Conservation (phyloP, 1,284 basidiomycete genomes). For the Moesziomyces sp. region DNA sequence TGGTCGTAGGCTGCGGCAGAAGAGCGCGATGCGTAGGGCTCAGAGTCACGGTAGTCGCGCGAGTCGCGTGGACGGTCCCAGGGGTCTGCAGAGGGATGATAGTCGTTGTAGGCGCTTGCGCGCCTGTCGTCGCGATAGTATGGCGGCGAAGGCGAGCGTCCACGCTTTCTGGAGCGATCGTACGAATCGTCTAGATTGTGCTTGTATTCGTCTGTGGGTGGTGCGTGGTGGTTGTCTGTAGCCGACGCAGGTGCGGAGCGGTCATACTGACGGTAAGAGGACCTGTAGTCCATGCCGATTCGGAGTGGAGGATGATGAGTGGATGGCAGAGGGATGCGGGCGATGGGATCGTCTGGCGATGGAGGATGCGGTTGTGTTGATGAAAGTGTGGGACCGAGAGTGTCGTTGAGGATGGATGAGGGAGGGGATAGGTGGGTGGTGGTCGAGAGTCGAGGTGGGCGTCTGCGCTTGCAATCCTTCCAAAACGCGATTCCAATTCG, state of each 20-base stretch:
- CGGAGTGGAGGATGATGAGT: background rate
- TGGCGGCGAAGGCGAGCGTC: conserved; percentile 39
- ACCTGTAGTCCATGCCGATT: conserved; percentile 40
- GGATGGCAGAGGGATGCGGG: conserved; percentile 6
- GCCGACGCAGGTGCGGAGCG: conserved; percentile 20
- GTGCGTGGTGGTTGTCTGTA: conserved; percentile 4
- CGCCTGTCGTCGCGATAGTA: conserved; percentile 38
- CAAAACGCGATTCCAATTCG: too few relatives aligned
- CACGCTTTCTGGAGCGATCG: conserved; percentile 47
- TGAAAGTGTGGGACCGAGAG: too few relatives aligned
- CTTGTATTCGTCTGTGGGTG: conserved; percentile 11
- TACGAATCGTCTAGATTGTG: conserved; percentile 30
- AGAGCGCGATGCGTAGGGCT: conserved; percentile 24
- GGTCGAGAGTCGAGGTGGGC: too few relatives aligned
- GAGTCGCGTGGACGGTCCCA: conserved; percentile 49
- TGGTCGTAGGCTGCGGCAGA: conserved; percentile 25
- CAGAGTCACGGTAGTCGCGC: conserved; percentile 38
- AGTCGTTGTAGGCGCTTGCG: conserved; percentile 28
- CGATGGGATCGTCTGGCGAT: background rate
- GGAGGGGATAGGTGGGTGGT: too few relatives aligned
- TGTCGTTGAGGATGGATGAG: too few relatives aligned
- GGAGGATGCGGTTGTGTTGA: too few relatives aligned
- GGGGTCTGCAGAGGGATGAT: conserved; percentile 28
- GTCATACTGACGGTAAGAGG: conserved; percentile 41
- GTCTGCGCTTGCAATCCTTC: too few relatives aligned